A percentile compares a stretch with the other conserved stretches of the same genome.
Evolutionary conservation across 768 basidiomycete species (phyloP).

Genomic region (Leccinum uliginosum): DNA sequence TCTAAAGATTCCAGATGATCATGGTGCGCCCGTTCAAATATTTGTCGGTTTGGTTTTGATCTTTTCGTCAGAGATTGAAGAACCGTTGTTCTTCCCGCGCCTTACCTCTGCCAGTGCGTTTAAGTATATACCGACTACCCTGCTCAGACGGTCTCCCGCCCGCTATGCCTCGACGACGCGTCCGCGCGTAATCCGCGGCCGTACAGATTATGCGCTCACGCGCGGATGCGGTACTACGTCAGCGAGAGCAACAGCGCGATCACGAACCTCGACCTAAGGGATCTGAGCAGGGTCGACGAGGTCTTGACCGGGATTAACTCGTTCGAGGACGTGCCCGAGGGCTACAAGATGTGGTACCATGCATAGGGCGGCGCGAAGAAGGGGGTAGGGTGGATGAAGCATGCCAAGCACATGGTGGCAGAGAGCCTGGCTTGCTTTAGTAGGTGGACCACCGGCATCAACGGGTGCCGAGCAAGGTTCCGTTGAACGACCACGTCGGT

Average conservation of each 20-base stretch:
- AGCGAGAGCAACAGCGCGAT: slow-evolving; percentile 57
- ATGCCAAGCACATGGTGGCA: slow-evolving; percentile 29
- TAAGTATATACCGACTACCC: too few relatives aligned
- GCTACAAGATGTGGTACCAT: slow-evolving; percentile 63
- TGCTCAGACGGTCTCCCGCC: too few relatives aligned
- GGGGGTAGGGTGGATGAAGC: slow-evolving; percentile 27
- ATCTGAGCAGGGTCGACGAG: slow-evolving; percentile 44
- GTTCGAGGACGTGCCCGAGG: slow-evolving; percentile 32
- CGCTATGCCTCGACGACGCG: slow-evolving; percentile 26
- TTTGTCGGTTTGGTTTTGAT: too few relatives aligned
- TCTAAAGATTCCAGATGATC: too few relatives aligned
- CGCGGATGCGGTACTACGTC: slow-evolving; percentile 65
- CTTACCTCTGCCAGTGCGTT: too few relatives aligned
- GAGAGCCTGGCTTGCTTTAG: slow-evolving; percentile 38
- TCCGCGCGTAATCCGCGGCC: slow-evolving; percentile 44
- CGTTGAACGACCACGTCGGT: slow-evolving; percentile 27
- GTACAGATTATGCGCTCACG: slow-evolving; percentile 71
- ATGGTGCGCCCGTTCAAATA: too few relatives aligned
- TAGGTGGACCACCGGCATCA: slow-evolving; percentile 68
- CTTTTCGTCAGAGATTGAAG: too few relatives aligned
- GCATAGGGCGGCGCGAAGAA: slow-evolving; percentile 33
- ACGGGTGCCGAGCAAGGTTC: slow-evolving; percentile 45
- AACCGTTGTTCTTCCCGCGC: too few relatives aligned
- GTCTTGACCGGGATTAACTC: slow-evolving; percentile 30
- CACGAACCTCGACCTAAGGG: slow-evolving; percentile 69